Conservation (phyloP, 2,329 filamentous ascomycete species). For the Harringtonia lauricola region DNA sequence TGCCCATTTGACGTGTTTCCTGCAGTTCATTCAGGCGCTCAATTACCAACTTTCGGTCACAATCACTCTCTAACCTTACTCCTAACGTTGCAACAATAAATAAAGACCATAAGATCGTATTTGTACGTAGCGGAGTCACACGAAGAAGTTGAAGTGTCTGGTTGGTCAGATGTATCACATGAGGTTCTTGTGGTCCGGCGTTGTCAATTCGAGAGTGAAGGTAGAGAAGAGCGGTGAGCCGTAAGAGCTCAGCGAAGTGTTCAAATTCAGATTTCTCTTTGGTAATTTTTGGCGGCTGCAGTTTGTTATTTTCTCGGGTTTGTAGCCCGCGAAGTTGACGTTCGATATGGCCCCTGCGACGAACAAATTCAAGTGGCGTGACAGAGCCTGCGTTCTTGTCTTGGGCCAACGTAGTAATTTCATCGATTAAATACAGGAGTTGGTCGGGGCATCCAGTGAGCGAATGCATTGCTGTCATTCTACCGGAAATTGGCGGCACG, state of each 20-base stretch:
- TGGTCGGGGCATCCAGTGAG: no score
- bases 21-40: slow-evolving; percentile 15
- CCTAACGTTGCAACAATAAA: slow-evolving; percentile 20
- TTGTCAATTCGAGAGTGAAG: slow-evolving; percentile 17
- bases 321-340: no score
- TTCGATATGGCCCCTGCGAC: no score
- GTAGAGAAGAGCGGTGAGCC: slow-evolving; percentile 18
- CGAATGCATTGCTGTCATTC: no score
- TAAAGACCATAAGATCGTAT: slow-evolving; percentile 14
- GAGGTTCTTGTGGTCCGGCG: slow-evolving; percentile 15
- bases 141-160: slow-evolving; percentile 15
- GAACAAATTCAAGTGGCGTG: no score
- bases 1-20: slow-evolving; percentile 18
- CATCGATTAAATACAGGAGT: no score
- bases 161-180: slow-evolving; percentile 11
- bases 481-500: no score
- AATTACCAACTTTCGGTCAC: slow-evolving; percentile 15
- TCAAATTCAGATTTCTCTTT: not conserved
- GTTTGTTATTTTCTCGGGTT: no score
- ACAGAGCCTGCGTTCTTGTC: no score
- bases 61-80: slow-evolving; percentile 15
- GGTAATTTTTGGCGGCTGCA: not conserved
- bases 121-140: slow-evolving; percentile 16
- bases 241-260: slow-evolving; percentile 15
- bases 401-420: no score